Evolutionary conservation across 1,284 basidiomycete species (phyloP).

Genomic region (Coniophora puteana): DNA sequence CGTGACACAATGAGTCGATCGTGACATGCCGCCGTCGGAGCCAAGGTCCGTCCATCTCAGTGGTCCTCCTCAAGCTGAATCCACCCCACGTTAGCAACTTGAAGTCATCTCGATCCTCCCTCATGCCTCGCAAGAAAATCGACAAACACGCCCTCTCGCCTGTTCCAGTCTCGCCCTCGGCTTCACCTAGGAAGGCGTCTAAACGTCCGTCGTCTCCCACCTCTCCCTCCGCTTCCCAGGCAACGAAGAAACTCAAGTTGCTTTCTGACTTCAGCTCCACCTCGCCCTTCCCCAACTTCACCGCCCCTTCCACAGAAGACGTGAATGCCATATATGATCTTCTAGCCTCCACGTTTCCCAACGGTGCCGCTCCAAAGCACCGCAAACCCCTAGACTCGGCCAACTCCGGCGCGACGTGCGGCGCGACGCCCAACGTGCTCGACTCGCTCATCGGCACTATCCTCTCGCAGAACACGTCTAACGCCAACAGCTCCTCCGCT

Average conservation of each 20-base stretch:
- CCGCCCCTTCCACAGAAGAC: conserved; percentile 47
- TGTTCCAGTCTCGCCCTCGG: conserved; percentile 1
- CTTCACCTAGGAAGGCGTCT: too few relatives aligned
- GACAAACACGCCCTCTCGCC: not conserved
- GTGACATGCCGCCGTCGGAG: too few relatives aligned
- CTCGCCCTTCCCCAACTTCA: conserved; percentile 55
- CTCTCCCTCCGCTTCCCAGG: too few relatives aligned
- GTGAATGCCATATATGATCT: conserved; percentile 44
- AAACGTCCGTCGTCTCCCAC: too few relatives aligned
- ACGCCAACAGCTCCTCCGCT: conserved; percentile 59
- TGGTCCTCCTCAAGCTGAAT: too few relatives aligned
- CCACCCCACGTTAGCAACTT: too few relatives aligned
- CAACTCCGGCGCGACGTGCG: conserved; percentile 51
- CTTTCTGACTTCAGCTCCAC: conserved; percentile 37
- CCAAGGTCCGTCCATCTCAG: too few relatives aligned
- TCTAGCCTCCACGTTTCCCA: conserved; percentile 31
- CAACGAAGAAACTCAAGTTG: conserved; percentile 49
- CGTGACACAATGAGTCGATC: too few relatives aligned
- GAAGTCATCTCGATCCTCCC: too few relatives aligned
- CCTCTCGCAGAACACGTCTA: conserved; percentile 73
- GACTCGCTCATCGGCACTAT: conserved; percentile 72
- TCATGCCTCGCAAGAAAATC: too few relatives aligned
- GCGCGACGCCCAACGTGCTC: conserved; percentile 58
- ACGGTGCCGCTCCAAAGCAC: conserved; percentile 20
- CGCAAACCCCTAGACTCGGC: conserved; percentile 19